Evolutionary conservation across 1,284 basidiomycete species (phyloP), one percentile per base, ranked within the genome.

Genomic region (Trametes hirsuta): DNA sequence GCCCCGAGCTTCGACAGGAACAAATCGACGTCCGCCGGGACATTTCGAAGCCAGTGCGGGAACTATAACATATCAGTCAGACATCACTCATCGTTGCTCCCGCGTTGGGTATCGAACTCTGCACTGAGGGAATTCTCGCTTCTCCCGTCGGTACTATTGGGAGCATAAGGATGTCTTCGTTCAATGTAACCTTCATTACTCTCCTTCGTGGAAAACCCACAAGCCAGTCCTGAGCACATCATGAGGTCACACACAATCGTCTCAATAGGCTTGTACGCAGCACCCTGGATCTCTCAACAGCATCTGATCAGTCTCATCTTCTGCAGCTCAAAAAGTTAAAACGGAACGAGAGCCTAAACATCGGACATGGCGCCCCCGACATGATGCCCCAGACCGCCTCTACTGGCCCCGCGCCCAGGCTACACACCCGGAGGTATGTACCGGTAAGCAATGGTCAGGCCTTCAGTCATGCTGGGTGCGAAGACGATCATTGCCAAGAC

Each of bases 241-340:
- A 35, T 36, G n/a, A 14, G 47, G 24, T 24, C 22, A 25, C 12
- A 44, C 30, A 30, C 30, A 30, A 30, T 5, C 30, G 30, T 30
- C 30, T 30, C 5, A 5, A 30, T 30, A 40, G 11, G 11, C 39
- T 5, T 18, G 39, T 40, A 40, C 14, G 39, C 11, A 40, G 39
- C 12, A 12, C 39, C 39, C 39, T 18, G 3, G 11, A 30, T 30
- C 30, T 11, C 39, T 12, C 39, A 41, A 15, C 49, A 22, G 25
- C 30, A 51, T 47, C 55, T 51, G 49, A 57, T 22, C 36, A 34
- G 10, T 37, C 42, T 22, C 39, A 47, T 51, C 42, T 45, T 51
- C 36, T 50, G 6, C 12, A 41, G 46, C 53, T 55, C 53, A 55
- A 55, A 48, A 48, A 40, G 53, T 44, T 30, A 48, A 55, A 55